Base-by-base conservation (phyloP, 2,329 filamentous ascomycete species). In the Fusarium nanum region DNA sequence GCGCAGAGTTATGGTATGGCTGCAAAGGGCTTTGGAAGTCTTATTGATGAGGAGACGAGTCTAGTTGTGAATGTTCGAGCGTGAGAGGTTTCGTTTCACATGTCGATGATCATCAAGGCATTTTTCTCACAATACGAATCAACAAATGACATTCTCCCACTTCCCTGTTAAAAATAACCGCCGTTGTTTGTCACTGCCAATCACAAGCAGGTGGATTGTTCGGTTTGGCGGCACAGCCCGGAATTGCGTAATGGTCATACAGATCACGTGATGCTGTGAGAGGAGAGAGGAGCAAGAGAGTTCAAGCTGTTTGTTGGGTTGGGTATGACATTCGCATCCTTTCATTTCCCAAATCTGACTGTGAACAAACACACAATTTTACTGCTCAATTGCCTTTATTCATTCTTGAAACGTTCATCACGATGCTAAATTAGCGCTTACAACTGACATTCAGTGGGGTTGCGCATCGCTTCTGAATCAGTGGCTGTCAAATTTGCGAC, bases 1-100 rank as follows among this genome's bases (percentile, higher is more conserved):
- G 74, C 77, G 28, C 68, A 76, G 46, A 91, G 88, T 59, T 91
- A 89, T 69, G 80, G 77, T 0, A 74, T 80, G 58, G 87, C 86
- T 3, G 77, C 58, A 5, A 65, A 61, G 2, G 73, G 76, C 18
- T 87, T 88, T 73, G 83, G 82, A 0, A 72, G 86, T 45, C 60
- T 57, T 2, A 85, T 88, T 60, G 83, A 86, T 42, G 85, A 86
- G 62, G 71, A 78, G 20, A 74, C 68, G 2, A 67, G 40, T 7
- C 34, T 59, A 9, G 46, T 62, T 12, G 56, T 47, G 13, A 47
- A 47, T 20, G 8, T 10, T 47, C 25, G 25, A n/a, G 45, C 12
- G 3, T 40, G 13, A 42, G 52, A 16, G 22, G 27, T 53, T 57
- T 14, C 18, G 41, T 44, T 44, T 44, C 27, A 13, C 8, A 28